Percentiles rank a stretch among this genome's conserved stretches.
phyloP scores from a whole-genome alignment of 805 yeast species.

The Lipomyces chichibuensis region DNA sequence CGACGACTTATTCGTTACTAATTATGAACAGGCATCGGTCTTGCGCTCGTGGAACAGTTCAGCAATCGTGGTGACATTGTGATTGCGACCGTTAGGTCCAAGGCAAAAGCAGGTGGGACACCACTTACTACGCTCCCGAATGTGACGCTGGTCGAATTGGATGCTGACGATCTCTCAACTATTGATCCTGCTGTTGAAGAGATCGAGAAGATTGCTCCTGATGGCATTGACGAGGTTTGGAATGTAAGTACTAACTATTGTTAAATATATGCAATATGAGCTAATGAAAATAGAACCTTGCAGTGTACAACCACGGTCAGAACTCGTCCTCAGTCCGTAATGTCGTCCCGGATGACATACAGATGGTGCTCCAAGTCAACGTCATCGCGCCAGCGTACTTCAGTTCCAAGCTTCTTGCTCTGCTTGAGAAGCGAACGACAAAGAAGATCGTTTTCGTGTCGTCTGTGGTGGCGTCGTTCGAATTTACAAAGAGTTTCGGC shows the following conservation, averaged over 20 bases:
- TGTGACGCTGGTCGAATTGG: slow-evolving; percentile 8
- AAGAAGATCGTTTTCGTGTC: slow-evolving; percentile 11
- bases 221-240: slow-evolving; percentile 9
- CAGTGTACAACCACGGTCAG: background rate
- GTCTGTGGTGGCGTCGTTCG: background rate
- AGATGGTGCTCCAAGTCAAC: background rate
- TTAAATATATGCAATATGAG: background rate
- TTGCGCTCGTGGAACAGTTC: background rate
- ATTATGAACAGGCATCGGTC: background rate
- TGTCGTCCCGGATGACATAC: background rate
- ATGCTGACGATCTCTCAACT: background rate
- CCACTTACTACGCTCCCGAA: background rate
- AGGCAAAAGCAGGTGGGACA: background rate
- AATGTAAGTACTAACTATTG: background rate
- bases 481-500: background rate
- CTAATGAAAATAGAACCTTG: background rate
- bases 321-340: background rate
- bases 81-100: slow-evolving; percentile 7
- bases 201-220: background rate
- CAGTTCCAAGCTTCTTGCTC: slow-evolving; percentile 2
- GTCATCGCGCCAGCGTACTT: background rate
- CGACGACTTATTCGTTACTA: background rate
- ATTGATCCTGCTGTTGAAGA: slow-evolving; percentile 1
- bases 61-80: slow-evolving; percentile 4
- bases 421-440: background rate